Percentiles rank a stretch among this genome's conserved stretches.
Evolutionary conservation across 73 alveolate species (phyloP).

Genomic region (Halteria grandinella): DNA sequence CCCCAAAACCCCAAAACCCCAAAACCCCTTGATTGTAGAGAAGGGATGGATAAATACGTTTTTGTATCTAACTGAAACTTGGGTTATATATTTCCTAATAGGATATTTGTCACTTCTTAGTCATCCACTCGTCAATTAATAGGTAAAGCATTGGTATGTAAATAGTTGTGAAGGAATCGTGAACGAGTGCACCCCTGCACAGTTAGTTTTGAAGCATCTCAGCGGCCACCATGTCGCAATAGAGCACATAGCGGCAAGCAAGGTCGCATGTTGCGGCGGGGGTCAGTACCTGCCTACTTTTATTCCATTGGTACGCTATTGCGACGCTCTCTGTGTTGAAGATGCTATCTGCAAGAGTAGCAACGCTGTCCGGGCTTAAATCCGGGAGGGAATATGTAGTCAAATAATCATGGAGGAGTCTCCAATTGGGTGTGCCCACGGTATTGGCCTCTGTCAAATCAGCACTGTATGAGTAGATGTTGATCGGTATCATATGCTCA

Average conservation of each 20-base stretch:
- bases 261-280: neutral
- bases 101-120: too few species aligned
- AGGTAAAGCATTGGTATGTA: too few species aligned
- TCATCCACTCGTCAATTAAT: too few species aligned
- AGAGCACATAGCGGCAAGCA: neutral
- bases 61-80: too few species aligned
- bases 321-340: neutral
- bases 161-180: too few species aligned
- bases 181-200: too few species aligned
- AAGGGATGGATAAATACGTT: too few species aligned
- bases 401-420: constrained; percentile 27
- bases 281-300: neutral
- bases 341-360: constrained; percentile 12
- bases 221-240: neutral
- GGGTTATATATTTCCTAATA: too few species aligned
- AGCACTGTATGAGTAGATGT: constrained; percentile 32
- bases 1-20: too few species aligned
- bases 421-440: constrained; percentile 46
- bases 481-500: constrained; percentile 50
- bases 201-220: too few species aligned
- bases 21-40: too few species aligned
- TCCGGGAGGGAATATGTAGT: constrained; percentile 43
- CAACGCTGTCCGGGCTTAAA: constrained; percentile 41
- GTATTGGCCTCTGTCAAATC: constrained; percentile 26
- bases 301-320: neutral